Conservation (phyloP, 2,329 filamentous ascomycete genomes). For the Colletotrichum sp. region DNA sequence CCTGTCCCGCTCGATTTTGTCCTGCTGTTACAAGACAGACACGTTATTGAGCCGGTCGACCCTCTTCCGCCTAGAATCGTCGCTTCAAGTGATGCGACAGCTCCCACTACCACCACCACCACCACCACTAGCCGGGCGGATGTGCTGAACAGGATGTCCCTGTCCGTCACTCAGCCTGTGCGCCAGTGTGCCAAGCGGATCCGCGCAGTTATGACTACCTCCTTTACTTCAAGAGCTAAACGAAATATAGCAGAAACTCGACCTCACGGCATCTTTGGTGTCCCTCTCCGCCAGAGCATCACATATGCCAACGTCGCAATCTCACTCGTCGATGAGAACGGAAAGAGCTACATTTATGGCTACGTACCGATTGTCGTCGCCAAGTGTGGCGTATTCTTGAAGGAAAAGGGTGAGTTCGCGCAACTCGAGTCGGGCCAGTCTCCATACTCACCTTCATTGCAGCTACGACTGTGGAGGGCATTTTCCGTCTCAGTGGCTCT, state of each 20-base stretch:
- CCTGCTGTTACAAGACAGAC: constrained; percentile 16
- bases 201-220: constrained; percentile 6
- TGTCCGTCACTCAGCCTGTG: constrained; percentile 14
- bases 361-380: constrained; percentile 98
- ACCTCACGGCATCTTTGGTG: constrained; percentile 86
- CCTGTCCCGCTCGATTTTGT: constrained; percentile 6
- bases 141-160: constrained; percentile 16
- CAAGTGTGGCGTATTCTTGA: constrained; percentile 96
- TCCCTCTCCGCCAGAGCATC: constrained; percentile 92
- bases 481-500: constrained; percentile 93
- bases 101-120: neutral
- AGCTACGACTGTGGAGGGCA: constrained; percentile 96
- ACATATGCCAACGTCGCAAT: constrained; percentile 98
- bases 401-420: constrained; percentile 83
- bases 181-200: constrained; percentile 14
- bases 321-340: constrained; percentile 89
- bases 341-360: constrained; percentile 96
- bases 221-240: constrained; percentile 25
- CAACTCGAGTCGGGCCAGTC: neutral
- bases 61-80: neutral
- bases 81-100: constrained; percentile 23
- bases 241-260: constrained; percentile 43
- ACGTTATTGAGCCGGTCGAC: neutral
- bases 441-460: constrained; percentile 28
- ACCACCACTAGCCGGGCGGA: neutral